These are phyloP conservation scores for Tritrichomonas musculus DNA, from an alignment of 208 protist species.

Conservation along the genomic window DNA sequence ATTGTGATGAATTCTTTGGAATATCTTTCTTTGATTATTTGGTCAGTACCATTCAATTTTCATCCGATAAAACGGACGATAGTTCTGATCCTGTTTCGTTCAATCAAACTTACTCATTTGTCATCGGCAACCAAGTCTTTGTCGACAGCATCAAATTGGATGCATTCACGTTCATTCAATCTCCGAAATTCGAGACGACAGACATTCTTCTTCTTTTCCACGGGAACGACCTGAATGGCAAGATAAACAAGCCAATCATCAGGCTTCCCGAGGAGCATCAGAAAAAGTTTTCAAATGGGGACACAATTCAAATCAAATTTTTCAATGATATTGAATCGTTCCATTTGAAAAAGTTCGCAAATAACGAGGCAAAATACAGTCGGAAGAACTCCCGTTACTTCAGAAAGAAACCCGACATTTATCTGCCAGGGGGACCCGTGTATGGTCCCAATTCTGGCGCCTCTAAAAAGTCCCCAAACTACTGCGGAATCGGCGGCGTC, in stretches of 20 bases:
- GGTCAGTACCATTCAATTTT: too few species aligned
- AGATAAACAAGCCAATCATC: background rate
- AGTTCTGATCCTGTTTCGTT: background rate
- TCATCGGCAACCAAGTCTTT: background rate
- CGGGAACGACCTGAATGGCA: background rate
- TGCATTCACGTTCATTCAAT: too few species aligned
- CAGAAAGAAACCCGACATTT: background rate
- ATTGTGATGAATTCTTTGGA: background rate
- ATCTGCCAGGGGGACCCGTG: background rate
- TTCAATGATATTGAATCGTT: too few species aligned
- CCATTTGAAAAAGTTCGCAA: background rate
- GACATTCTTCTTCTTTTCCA: background rate
- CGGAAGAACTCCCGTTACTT: background rate
- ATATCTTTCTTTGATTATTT: background rate
- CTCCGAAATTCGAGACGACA: too few species aligned
- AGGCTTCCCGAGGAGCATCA: background rate
- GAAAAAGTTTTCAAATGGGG: background rate
- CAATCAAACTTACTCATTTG: background rate
- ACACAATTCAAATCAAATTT: background rate
- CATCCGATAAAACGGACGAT: background rate
- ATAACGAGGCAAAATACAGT: background rate
- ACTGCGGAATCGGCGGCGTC: background rate
- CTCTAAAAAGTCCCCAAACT: background rate
- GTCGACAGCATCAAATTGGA: background rate
- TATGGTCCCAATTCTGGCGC: background rate